These are phyloP conservation scores for Rhododendron ferrugineum DNA, from an alignment of 148 eudicot species.

Conservation along the genomic window DNA sequence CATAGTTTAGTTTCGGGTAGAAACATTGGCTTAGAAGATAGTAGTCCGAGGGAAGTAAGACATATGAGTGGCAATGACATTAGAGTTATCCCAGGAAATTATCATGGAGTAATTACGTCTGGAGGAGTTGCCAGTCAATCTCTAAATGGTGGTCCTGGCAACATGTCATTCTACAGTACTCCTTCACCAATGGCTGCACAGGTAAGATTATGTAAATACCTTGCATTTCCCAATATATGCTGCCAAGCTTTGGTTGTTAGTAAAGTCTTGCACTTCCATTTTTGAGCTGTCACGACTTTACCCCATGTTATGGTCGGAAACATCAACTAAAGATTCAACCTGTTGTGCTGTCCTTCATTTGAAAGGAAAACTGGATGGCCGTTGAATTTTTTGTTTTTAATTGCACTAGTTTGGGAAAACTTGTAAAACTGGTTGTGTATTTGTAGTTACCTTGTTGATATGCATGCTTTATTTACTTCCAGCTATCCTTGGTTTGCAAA, in stretches of 20 bases:
- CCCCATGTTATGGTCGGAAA: not conserved
- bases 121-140: conserved; percentile 49
- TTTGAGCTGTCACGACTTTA: not conserved
- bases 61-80: conserved; percentile 32
- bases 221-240: conserved; percentile 14
- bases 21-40: conserved; percentile 42
- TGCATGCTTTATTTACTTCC: not conserved
- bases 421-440: not conserved
- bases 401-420: not conserved
- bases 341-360: not conserved
- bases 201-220: conserved; percentile 35
- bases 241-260: not conserved
- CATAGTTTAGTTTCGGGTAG: conserved; percentile 34
- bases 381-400: not conserved
- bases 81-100: conserved; percentile 59
- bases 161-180: conserved; percentile 68
- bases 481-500: not conserved
- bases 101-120: conserved; percentile 47
- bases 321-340: not conserved
- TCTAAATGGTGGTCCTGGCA: conserved; percentile 52
- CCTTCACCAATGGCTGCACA: conserved; percentile 95
- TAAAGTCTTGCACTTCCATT: not conserved
- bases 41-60: conserved; percentile 65
- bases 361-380: not conserved
- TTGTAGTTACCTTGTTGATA: not conserved